Evolutionary conservation across 495 filamentous ascomycete species (phyloP).

Genomic region (Massariosphaeria phaeospora): DNA sequence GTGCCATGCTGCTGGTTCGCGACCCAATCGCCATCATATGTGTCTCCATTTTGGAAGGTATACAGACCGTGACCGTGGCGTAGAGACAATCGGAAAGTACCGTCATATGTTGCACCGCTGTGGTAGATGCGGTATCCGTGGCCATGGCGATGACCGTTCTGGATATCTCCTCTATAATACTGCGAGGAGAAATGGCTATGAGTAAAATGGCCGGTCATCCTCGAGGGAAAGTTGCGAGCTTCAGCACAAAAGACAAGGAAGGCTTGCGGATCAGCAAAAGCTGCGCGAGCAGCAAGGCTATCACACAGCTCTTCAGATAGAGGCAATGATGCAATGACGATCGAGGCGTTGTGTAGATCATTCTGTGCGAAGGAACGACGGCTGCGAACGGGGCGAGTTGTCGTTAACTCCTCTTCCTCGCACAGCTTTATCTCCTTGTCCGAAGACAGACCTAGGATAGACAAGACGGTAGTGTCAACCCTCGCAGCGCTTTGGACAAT

Average conservation of each 20-base stretch:
- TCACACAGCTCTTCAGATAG: conserved; percentile 25
- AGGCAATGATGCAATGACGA: conserved; percentile 30
- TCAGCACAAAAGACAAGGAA: conserved; percentile 28
- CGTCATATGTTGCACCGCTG: conserved; percentile 53
- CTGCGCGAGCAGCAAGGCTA: conserved; percentile 24
- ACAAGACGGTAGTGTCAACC: conserved; percentile 22
- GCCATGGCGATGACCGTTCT: conserved; percentile 36
- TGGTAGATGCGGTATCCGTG: conserved; percentile 50
- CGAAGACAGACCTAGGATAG: conserved; percentile 19
- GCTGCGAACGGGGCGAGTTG: conserved; percentile 15
- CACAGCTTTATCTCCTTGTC: conserved; percentile 27
- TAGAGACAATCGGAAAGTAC: conserved; percentile 50
- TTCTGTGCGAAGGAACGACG: conserved; percentile 32
- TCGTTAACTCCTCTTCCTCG: conserved; percentile 33
- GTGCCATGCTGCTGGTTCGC: conserved; percentile 55
- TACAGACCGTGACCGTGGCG: conserved; percentile 53
- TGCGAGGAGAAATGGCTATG: conserved; percentile 36
- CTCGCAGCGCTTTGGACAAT: conserved; percentile 22
- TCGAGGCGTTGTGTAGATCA: conserved; percentile 26
- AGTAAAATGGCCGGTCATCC: conserved; percentile 29
- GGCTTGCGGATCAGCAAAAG: conserved; percentile 20
- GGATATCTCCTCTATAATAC: conserved; percentile 37
- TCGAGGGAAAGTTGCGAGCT: conserved; percentile 31
- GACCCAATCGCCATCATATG: conserved; percentile 57
- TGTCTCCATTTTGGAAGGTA: conserved; percentile 58